A percentile compares a stretch with the other conserved stretches of the same genome.
phyloP scores from a whole-genome alignment of 352 stramenopile species.

The Pythium angustatum region DNA sequence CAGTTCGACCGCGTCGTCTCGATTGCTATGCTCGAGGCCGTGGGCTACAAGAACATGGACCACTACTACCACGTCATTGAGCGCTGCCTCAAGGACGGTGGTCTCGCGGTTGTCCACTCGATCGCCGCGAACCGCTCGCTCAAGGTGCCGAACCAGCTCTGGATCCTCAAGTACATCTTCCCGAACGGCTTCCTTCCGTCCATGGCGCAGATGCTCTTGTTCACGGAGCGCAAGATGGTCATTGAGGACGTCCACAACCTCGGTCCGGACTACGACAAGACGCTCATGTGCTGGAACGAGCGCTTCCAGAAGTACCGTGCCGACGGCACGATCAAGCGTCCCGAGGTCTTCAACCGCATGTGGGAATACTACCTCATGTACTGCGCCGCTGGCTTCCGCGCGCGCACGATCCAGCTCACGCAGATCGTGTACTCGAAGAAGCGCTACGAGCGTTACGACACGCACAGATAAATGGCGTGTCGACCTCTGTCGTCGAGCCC shows the following conservation, averaged over 20 bases:
- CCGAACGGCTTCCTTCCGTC: constrained; percentile 87
- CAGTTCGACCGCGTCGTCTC: constrained; percentile 89
- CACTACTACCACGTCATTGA: constrained; percentile 85
- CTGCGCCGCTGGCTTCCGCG: constrained; percentile 88
- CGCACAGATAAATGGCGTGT: constrained; percentile 57
- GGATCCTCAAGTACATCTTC: constrained; percentile 93
- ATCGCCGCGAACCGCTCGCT: constrained; percentile 84
- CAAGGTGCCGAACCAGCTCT: constrained; percentile 81
- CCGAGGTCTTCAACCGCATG: constrained; percentile 86
- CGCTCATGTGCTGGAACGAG: constrained; percentile 86
- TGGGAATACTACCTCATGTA: constrained; percentile 91
- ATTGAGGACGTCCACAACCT: constrained; percentile 88
- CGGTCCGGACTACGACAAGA: constrained; percentile 89
- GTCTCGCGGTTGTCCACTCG: constrained; percentile 78
- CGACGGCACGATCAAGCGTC: constrained; percentile 73
- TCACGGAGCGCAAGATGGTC: constrained; percentile 78
- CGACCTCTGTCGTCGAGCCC: neutral
- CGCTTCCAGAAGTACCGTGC: constrained; percentile 84
- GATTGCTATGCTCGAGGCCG: constrained; percentile 89
- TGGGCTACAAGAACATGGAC: constrained; percentile 88
- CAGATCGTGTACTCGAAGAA: constrained; percentile 90
- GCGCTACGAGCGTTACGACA: constrained; percentile 73
- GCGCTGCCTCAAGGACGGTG: constrained; percentile 80
- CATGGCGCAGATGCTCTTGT: constrained; percentile 69
- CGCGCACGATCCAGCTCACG: constrained; percentile 81